A percentile compares a stretch with the other conserved stretches of the same genome.
Conservation (phyloP, 2,329 filamentous ascomycete species). For the Pseudogymnoascus sp. region DNA sequence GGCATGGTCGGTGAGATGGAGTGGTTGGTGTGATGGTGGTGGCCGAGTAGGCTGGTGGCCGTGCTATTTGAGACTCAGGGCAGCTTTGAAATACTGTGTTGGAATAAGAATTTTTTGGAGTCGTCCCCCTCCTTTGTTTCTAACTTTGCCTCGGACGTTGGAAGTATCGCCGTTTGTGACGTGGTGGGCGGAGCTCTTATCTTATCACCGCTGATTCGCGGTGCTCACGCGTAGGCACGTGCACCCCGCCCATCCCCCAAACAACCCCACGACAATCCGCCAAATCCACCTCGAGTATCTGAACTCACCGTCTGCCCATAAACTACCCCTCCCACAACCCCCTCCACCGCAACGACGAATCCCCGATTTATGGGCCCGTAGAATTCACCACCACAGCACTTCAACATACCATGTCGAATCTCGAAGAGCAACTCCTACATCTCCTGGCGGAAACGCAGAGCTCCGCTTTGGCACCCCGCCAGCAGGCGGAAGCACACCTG, state of each 20-base stretch:
- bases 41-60: neutral
- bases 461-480: slow-evolving; percentile 66
- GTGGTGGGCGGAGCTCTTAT: slow-evolving; percentile 11
- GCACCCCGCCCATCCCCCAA: slow-evolving; percentile 8
- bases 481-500: slow-evolving; percentile 63
- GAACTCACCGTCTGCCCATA: slow-evolving; percentile 1
- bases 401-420: slow-evolving; percentile 4
- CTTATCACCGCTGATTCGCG: slow-evolving; percentile 11
- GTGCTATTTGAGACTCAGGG: neutral
- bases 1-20: slow-evolving; percentile 13
- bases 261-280: slow-evolving; percentile 8
- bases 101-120: neutral
- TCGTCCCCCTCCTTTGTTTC: neutral
- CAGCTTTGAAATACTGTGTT: neutral
- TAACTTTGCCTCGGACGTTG: neutral
- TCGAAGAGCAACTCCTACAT: slow-evolving; percentile 80
- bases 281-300: slow-evolving; percentile 5
- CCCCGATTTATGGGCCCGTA: neutral
- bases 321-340: neutral
- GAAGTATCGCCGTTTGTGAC: neutral
- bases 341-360: neutral
- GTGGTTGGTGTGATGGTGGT: neutral
- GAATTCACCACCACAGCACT: neutral
- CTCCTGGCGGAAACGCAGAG: slow-evolving; percentile 83
- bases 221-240: slow-evolving; percentile 9